Evolutionary conservation across 768 basidiomycete genomes (phyloP).

Genomic region (Neoboletus subvelutipes): DNA sequence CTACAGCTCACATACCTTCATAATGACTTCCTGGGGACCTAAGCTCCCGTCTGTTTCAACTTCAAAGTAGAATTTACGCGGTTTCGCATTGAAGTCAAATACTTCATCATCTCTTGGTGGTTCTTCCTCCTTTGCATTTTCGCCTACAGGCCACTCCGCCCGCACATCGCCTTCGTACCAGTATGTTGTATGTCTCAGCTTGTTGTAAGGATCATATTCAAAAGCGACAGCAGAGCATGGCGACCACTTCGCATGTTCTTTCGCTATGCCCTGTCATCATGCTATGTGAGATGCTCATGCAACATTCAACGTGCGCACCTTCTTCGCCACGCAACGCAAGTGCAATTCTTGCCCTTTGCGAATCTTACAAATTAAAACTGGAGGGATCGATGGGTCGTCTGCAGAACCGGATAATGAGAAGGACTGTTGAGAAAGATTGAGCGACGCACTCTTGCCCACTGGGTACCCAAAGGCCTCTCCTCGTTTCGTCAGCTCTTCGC

Average conservation of each 20-base stretch:
- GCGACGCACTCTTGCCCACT: conserved; percentile 72
- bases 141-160: conserved; percentile 88
- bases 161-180: conserved; percentile 87
- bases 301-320: conserved; percentile 50
- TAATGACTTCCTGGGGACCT: conserved; percentile 83
- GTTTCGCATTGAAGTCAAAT: conserved; percentile 88
- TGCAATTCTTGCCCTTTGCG: conserved; percentile 92
- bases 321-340: conserved; percentile 85
- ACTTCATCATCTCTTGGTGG: conserved; percentile 72
- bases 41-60: conserved; percentile 94
- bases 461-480: conserved; percentile 76
- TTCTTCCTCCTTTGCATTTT: conserved; percentile 85
- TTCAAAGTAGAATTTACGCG: conserved; percentile 89
- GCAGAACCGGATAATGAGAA: conserved; percentile 7
- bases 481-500: conserved; percentile 75
- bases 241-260: conserved; percentile 99
- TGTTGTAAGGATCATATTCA: conserved; percentile 98
- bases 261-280: conserved; percentile 81
- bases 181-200: conserved; percentile 90
- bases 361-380: conserved; percentile 87
- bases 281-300: background rate
- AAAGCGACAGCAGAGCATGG: conserved; percentile 93
- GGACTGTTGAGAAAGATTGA: background rate
- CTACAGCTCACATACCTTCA: conserved; percentile 55
- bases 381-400: conserved; percentile 63